A percentile compares a stretch with the other conserved stretches of the same genome.
Conservation (phyloP, 1,284 basidiomycete genomes). For the Papiliotrema laurentii region DNA sequence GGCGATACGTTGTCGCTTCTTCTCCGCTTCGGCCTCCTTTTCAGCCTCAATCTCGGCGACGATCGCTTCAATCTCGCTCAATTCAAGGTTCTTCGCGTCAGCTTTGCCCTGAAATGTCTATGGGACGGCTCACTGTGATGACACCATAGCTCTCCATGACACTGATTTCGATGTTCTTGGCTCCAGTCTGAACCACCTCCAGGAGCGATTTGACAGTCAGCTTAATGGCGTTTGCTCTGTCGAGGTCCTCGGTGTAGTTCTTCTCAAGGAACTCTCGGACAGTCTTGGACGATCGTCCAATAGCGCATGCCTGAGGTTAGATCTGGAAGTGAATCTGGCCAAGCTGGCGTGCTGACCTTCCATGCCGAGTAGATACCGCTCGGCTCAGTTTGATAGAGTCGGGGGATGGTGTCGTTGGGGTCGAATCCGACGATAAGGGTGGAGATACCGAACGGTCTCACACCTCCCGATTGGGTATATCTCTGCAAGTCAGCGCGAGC, state of each 20-base stretch:
- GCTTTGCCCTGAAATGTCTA: background rate
- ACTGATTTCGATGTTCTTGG: constrained; percentile 97
- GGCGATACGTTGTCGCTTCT: constrained; percentile 70
- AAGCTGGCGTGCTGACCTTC: constrained; percentile 65
- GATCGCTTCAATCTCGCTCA: constrained; percentile 81
- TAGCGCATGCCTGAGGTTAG: constrained; percentile 76
- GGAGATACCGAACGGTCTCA: constrained; percentile 95
- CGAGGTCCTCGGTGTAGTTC: constrained; percentile 90
- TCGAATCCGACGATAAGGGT: constrained; percentile 97
- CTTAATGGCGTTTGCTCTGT: constrained; percentile 86
- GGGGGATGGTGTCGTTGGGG: constrained; percentile 80
- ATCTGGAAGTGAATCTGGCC: constrained; percentile 2
- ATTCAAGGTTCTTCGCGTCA: constrained; percentile 65
- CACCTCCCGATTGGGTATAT: constrained; percentile 99
- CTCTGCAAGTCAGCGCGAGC: constrained; percentile 52
- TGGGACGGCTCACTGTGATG: constrained; percentile 63
- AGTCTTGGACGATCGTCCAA: constrained; percentile 95
- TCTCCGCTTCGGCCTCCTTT: constrained; percentile 92
- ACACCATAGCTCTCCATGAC: constrained; percentile 93
- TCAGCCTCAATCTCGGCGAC: constrained; percentile 88
- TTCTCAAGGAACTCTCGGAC: constrained; percentile 99
- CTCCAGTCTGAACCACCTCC: constrained; percentile 98
- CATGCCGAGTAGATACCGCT: constrained; percentile 97
- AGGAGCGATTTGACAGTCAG: constrained; percentile 92
- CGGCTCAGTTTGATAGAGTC: constrained; percentile 95